Percentiles rank a stretch among this genome's conserved stretches.
These are phyloP conservation scores for Lodderomyces elongisporus DNA, from an alignment of 1,139 yeast genomes.

Conservation along the genomic window DNA sequence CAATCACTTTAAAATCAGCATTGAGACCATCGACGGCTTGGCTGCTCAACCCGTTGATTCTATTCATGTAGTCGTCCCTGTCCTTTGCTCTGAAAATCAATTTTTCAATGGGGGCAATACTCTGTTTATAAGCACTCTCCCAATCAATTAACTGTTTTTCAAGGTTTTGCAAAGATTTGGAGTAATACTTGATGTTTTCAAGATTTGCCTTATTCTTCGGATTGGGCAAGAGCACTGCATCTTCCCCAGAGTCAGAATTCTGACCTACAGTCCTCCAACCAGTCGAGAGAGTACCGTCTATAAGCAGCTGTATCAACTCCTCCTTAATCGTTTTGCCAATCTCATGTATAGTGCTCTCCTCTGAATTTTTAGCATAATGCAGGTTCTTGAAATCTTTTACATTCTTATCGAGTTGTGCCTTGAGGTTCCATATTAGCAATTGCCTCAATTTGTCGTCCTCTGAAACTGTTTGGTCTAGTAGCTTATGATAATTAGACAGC, in stretches of 20 bases:
- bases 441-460: slow-evolving; percentile 74
- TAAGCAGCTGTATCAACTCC: slow-evolving; percentile 55
- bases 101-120: not conserved
- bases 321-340: slow-evolving; percentile 65
- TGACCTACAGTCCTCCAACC: slow-evolving; percentile 75
- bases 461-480: slow-evolving; percentile 56
- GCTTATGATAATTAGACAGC: slow-evolving; percentile 54
- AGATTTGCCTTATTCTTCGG: slow-evolving; percentile 51
- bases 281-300: slow-evolving; percentile 53
- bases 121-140: slow-evolving; percentile 28
- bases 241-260: no score
- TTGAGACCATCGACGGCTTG: not conserved
- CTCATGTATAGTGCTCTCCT: slow-evolving; percentile 38
- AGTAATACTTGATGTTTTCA: slow-evolving; percentile 41
- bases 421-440: slow-evolving; percentile 64
- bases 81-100: not conserved
- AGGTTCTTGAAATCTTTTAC: slow-evolving; percentile 23
- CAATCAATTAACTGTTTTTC: slow-evolving; percentile 47
- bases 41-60: not conserved
- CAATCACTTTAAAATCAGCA: not conserved
- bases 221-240: slow-evolving; percentile 42
- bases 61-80: not conserved
- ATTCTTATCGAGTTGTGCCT: slow-evolving; percentile 37
- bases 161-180: slow-evolving; percentile 39
- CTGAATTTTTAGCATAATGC: slow-evolving; percentile 18